Evolutionary conservation across 495 filamentous ascomycete genomes (phyloP).

Genomic region (Penicillium longicatenatum): DNA sequence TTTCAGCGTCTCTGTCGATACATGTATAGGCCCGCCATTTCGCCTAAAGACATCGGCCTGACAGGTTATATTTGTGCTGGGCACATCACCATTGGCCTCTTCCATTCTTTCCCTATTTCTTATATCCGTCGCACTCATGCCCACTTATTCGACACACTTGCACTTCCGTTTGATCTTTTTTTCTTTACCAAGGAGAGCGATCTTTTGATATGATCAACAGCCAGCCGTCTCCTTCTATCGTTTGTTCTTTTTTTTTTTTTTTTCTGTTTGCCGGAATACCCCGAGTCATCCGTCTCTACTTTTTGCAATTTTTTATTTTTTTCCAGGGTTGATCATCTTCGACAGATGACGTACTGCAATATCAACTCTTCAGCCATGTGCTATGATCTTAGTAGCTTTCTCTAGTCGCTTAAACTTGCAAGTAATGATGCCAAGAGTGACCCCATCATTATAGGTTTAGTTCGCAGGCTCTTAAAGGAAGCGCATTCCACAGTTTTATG

Average conservation of each 20-base stretch:
- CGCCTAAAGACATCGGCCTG: slow-evolving; percentile 5
- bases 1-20: slow-evolving; percentile 18
- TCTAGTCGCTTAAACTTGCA: slow-evolving; percentile 3
- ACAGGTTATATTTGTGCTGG: slow-evolving; percentile 24
- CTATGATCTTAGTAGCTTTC: slow-evolving; percentile 1
- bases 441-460: slow-evolving; percentile 7
- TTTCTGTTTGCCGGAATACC: slow-evolving; percentile 27
- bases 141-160: slow-evolving; percentile 10
- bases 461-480: slow-evolving; percentile 4
- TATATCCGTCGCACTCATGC: slow-evolving; percentile 10
- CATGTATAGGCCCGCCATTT: slow-evolving; percentile 12
- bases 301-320: slow-evolving; percentile 1
- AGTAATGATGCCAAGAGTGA: slow-evolving; percentile 5
- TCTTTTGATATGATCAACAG: slow-evolving; percentile 15
- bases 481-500: slow-evolving; percentile 19
- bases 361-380: slow-evolving; percentile 13
- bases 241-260: slow-evolving; percentile 14
- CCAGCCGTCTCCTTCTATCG: slow-evolving; percentile 13
- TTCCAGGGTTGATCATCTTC: slow-evolving; percentile 13
- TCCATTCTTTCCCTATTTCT: slow-evolving; percentile 15
- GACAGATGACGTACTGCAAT: slow-evolving; percentile 24
- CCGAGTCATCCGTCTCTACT: slow-evolving; percentile 27
- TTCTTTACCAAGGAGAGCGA: slow-evolving; percentile 8
- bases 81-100: slow-evolving; percentile 22
- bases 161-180: slow-evolving; percentile 7